Evolutionary conservation across 2,329 filamentous ascomycete genomes (phyloP).

Genomic region (Trichoderma afroharzianum): DNA sequence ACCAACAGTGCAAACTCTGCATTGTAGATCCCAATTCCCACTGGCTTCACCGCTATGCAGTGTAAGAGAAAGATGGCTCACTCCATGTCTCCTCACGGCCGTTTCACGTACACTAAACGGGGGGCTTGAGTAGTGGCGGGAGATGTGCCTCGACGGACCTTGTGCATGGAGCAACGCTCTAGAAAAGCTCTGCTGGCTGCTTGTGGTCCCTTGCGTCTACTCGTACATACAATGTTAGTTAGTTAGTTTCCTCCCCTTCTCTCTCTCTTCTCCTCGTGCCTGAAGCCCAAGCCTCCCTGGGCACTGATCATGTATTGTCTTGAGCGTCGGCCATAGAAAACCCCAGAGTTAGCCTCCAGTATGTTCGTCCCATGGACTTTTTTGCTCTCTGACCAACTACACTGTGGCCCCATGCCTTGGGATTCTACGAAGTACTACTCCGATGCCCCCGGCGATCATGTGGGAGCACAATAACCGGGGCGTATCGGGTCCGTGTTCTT

Average conservation of each 20-base stretch:
- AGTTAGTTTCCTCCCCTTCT: neutral
- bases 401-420: neutral
- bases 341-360: slow-evolving; percentile 1
- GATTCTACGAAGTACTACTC: neutral
- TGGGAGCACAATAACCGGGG: neutral
- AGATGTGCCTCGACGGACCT: neutral
- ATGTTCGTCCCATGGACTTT: neutral
- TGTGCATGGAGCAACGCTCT: neutral
- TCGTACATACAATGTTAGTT: neutral
- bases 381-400: neutral
- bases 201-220: neutral
- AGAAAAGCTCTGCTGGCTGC: neutral
- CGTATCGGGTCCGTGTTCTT: neutral
- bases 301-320: slow-evolving; percentile 8
- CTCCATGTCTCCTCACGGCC: neutral
- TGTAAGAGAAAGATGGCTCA: neutral
- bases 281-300: neutral
- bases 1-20: slow-evolving; percentile 10
- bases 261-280: neutral
- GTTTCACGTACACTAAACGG: neutral
- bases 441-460: neutral
- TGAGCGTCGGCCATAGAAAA: neutral
- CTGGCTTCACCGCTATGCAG: slow-evolving; percentile 1
- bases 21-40: slow-evolving; percentile 4
- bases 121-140: neutral